Evolutionary conservation across 2,329 filamentous ascomycete species (phyloP).

Genomic region (Fusarium incarnatum): DNA sequence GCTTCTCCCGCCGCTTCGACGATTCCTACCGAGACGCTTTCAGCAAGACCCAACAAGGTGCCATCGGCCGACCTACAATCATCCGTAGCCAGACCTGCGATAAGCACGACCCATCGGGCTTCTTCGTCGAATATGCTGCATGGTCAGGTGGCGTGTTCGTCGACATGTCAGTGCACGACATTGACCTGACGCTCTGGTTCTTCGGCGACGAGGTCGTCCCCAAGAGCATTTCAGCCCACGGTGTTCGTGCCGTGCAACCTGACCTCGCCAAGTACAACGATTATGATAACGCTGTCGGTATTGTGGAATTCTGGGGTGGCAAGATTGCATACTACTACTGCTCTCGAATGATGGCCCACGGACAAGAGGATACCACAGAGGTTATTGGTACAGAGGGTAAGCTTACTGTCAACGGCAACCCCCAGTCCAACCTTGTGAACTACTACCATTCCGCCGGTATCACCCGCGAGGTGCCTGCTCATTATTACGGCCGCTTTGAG

Average conservation of each 20-base stretch:
- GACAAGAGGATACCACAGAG: constrained; percentile 75
- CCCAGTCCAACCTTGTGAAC: constrained; percentile 67
- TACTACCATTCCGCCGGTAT: constrained; percentile 62
- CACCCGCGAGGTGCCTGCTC: constrained; percentile 68
- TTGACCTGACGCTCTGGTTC: constrained; percentile 56
- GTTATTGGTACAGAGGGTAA: constrained; percentile 76
- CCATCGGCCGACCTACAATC: constrained; percentile 70
- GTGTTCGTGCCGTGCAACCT: constrained; percentile 50
- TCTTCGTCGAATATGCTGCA: constrained; percentile 75
- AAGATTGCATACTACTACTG: constrained; percentile 74
- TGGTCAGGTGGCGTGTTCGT: constrained; percentile 77
- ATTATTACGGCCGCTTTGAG: constrained; percentile 73
- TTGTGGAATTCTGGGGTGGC: constrained; percentile 74
- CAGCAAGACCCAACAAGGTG: constrained; percentile 61
- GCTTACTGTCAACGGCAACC: constrained; percentile 68
- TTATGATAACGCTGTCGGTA: constrained; percentile 56
- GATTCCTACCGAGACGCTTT: constrained; percentile 72
- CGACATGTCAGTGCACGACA: constrained; percentile 78
- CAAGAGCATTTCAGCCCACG: constrained; percentile 48
- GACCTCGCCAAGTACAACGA: constrained; percentile 50
- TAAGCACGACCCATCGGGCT: constrained; percentile 73
- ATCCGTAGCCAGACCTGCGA: constrained; percentile 76
- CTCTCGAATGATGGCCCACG: constrained; percentile 75
- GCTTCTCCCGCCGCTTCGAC: constrained; percentile 65
- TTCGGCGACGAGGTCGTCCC: constrained; percentile 49